Evolutionary conservation across 2,329 filamentous ascomycete species (phyloP).

Genomic region (Clonostachys byssicola): DNA sequence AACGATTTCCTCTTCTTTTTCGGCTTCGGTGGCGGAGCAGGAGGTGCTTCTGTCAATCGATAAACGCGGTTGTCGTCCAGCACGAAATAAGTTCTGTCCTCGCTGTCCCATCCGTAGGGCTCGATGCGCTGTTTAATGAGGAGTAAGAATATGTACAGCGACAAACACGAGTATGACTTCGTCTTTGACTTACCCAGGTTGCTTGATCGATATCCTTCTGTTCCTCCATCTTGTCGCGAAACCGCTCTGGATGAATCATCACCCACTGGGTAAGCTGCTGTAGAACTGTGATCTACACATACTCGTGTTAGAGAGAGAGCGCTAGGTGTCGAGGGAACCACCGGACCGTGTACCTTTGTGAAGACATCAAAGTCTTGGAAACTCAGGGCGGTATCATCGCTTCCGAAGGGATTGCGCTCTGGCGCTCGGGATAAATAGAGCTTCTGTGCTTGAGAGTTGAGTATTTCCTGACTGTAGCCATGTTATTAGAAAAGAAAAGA

Average conservation of each 20-base stretch:
- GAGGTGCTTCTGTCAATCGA: slow-evolving; percentile 71
- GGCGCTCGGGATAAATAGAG: slow-evolving; percentile 84
- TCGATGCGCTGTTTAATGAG: slow-evolving; percentile 58
- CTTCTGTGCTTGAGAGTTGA: slow-evolving; percentile 88
- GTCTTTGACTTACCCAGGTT: slow-evolving; percentile 63
- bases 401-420: slow-evolving; percentile 78
- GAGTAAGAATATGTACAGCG: slow-evolving; percentile 5
- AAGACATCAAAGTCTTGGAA: slow-evolving; percentile 82
- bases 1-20: slow-evolving; percentile 56
- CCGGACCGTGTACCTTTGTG: slow-evolving; percentile 55
- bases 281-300: slow-evolving; percentile 62
- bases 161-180: slow-evolving; percentile 5
- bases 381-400: slow-evolving; percentile 64
- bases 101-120: slow-evolving; percentile 80
- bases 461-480: slow-evolving; percentile 67
- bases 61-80: slow-evolving; percentile 94
- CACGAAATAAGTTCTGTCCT: slow-evolving; percentile 84
- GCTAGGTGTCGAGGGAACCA: background rate
- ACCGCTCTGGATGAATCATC: slow-evolving; percentile 79
- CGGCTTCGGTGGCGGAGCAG: slow-evolving; percentile 54
- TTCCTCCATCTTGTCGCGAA: slow-evolving; percentile 83
- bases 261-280: slow-evolving; percentile 90
- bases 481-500: too few relatives aligned
- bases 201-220: slow-evolving; percentile 77
- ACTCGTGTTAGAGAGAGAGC: background rate